These are phyloP conservation scores for Yarrowia bubula DNA, from an alignment of 805 yeast species.

Conservation along the genomic window DNA sequence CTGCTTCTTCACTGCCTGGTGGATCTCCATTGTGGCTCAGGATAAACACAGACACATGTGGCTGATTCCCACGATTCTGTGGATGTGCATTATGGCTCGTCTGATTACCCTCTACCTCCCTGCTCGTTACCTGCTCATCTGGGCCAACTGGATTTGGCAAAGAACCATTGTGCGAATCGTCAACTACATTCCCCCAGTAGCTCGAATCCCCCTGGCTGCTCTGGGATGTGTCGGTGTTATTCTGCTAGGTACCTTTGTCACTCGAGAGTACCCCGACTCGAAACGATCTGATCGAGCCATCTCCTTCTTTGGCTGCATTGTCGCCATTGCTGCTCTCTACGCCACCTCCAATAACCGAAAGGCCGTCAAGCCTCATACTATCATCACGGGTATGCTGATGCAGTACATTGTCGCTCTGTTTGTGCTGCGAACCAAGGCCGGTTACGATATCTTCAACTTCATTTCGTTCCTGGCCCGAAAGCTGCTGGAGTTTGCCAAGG, in stretches of 20 bases:
- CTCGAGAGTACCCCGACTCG: slow-evolving; percentile 48
- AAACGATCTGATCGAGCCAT: slow-evolving; percentile 53
- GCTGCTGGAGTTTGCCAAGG: slow-evolving; percentile 55
- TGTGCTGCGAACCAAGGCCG: slow-evolving; percentile 57
- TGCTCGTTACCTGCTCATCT: slow-evolving; percentile 37
- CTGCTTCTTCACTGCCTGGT: slow-evolving; percentile 52
- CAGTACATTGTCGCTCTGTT: slow-evolving; percentile 60
- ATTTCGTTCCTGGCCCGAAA: slow-evolving; percentile 56
- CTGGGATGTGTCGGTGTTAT: slow-evolving; percentile 48
- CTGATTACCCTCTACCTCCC: slow-evolving; percentile 52
- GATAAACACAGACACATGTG: slow-evolving; percentile 50
- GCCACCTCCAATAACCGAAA: slow-evolving; percentile 48
- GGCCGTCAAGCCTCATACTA: slow-evolving; percentile 56
- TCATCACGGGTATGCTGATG: slow-evolving; percentile 57
- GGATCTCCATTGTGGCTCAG: slow-evolving; percentile 56
- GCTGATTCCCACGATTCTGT: slow-evolving; percentile 58
- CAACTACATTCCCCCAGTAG: slow-evolving; percentile 43
- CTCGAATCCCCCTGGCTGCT: slow-evolving; percentile 48
- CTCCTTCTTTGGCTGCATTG: slow-evolving; percentile 55
- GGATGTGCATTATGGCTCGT: slow-evolving; percentile 51
- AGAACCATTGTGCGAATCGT: slow-evolving; percentile 36
- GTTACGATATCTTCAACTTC: slow-evolving; percentile 61
- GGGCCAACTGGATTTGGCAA: slow-evolving; percentile 38
- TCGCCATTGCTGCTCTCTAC: slow-evolving; percentile 48
- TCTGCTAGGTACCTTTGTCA: slow-evolving; percentile 54